Evolutionary conservation across 306 rosid genomes (phyloP), one percentile per base, ranked within the genome.

Genomic region (Macrotyloma uniflorum): DNA sequence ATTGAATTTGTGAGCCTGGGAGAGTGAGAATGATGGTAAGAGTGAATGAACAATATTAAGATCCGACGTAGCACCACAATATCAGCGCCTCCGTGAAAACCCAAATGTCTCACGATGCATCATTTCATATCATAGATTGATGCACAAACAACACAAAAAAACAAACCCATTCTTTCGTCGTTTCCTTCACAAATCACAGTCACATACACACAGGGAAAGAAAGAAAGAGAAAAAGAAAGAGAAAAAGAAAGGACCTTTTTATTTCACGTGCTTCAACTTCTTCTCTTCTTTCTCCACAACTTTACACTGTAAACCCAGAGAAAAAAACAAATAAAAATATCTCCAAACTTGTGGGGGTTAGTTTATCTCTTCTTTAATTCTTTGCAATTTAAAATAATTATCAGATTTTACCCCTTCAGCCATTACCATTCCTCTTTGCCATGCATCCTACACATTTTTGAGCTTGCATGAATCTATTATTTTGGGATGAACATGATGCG

Each of bases 211-310:
- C 75, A 50, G 36, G 18, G 12, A 58, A 58, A 68, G 40, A 50
- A 26, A 58, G 32, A 69, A 70, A 67, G 38, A 18, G 3, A 58
- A n/a, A 50, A 26, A 58, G 32, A 69, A 70, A 67, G 38, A 18
- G 3, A 58, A n/a, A 70, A 70, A 23, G 38, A 12, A 12, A 49
- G 32, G 13, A 42, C 35, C 33, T 42, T 65, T 57, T 73, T 57
- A 13, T 42, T 75, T 75, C 80, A 62, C 79, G 61, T 61, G 70
- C 62, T 43, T 58, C n/a, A 15, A 28, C 70, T 30, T 74, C 54
- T 58, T 35, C 35, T 24, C 42, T 11, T 42, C 70, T 74, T 19
- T 75, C 45, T 58, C 45, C 24, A 16, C 38, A 23, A 72, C 77
- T 54, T 43, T 54, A 72, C 65, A 54, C 67, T 22, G 5, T 53